Evolutionary conservation across 2,329 filamentous ascomycete genomes (phyloP).

Genomic region (Coccinonectria pachysandricola): DNA sequence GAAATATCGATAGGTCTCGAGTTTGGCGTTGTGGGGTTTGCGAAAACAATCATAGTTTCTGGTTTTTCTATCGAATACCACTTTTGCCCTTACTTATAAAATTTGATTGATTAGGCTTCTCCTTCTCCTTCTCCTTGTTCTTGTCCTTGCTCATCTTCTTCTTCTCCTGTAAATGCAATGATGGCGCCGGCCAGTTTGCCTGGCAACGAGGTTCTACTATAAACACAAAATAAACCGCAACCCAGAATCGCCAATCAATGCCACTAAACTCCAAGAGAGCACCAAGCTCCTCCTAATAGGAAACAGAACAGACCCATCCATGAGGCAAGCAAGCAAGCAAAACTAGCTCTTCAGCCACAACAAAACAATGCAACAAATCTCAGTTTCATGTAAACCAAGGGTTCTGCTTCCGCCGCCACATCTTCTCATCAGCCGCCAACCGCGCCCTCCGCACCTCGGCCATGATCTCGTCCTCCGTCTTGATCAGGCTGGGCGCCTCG

Average conservation of each 20-base stretch:
- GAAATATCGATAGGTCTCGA: too few species aligned
- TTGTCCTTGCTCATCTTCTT: constrained; percentile 9
- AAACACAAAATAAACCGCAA: too few species aligned
- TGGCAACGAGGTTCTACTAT: too few species aligned
- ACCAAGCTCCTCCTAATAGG: constrained; percentile 3
- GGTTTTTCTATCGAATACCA: constrained; percentile 11
- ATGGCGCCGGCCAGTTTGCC: constrained; percentile 11
- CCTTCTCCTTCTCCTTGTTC: neutral
- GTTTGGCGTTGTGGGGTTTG: too few species aligned
- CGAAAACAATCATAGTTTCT: constrained; percentile 12
- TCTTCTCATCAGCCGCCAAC: constrained; percentile 34
- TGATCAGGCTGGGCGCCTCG: constrained; percentile 27
- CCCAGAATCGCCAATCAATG: constrained; percentile 5
- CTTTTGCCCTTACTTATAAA: constrained; percentile 3
- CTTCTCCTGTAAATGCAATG: constrained; percentile 18
- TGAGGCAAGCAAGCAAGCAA: constrained; percentile 3
- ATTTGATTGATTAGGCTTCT: too few species aligned
- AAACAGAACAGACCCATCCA: neutral
- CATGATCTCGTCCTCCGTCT: constrained; percentile 38
- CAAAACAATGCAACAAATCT: constrained; percentile 1
- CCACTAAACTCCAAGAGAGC: too few species aligned
- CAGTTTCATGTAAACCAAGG: constrained; percentile 12
- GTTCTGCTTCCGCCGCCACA: constrained; percentile 35
- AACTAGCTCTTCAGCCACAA: constrained; percentile 1
- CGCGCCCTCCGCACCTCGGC: constrained; percentile 31